Conservation (phyloP, 441 rosid species). For the Flueggea neowawraea region DNA sequence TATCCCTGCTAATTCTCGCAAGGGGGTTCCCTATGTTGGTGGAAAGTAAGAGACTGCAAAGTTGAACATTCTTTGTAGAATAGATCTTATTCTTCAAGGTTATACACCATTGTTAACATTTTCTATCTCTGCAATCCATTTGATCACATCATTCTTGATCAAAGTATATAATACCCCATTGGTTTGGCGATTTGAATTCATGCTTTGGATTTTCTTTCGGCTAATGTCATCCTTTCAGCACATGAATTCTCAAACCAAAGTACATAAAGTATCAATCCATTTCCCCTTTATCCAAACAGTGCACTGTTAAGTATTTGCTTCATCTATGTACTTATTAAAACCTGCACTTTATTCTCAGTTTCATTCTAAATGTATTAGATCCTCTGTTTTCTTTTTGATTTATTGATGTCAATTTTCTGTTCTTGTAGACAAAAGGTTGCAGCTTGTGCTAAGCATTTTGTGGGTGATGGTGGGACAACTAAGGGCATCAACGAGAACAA, state of each 20-base stretch:
- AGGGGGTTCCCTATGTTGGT: constrained; percentile 20
- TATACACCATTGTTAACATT: neutral
- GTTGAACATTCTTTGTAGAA: neutral
- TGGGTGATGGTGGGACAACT: constrained; percentile 79
- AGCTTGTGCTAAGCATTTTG: constrained; percentile 73
- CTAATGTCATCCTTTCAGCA: neutral
- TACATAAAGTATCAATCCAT: neutral
- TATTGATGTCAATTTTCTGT: neutral
- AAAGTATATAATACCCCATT: neutral
- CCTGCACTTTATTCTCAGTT: neutral
- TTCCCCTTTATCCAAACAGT: too few relatives aligned
- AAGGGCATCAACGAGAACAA: constrained; percentile 59
- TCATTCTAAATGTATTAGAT: too few relatives aligned
- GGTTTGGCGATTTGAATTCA: neutral
- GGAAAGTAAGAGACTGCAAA: neutral
- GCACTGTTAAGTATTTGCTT: too few relatives aligned
- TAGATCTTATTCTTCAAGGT: neutral
- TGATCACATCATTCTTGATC: neutral
- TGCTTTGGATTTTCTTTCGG: neutral
- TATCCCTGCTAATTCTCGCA: constrained; percentile 27
- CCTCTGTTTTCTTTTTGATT: neutral
- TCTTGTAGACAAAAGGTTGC: constrained; percentile 49
- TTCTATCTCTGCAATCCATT: neutral
- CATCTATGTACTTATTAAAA: neutral
- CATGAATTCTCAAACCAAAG: neutral